Percentiles rank a stretch among this genome's conserved stretches.
These are phyloP conservation scores for Plenodomus tracheiphilus DNA, from an alignment of 2,329 filamentous ascomycete species.

Conservation along the genomic window DNA sequence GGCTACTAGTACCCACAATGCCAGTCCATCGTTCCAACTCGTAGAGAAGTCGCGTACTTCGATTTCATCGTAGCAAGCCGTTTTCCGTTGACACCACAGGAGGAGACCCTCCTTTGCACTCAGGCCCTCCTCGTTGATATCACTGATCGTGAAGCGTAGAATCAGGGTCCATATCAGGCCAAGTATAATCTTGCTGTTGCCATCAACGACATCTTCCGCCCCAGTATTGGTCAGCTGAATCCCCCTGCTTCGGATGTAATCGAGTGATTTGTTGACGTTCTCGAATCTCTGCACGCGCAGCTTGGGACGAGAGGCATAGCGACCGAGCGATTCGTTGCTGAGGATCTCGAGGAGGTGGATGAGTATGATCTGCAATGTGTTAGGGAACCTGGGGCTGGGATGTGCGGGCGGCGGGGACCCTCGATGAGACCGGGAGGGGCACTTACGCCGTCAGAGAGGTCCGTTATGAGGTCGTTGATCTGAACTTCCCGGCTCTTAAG, in stretches of 20 bases:
- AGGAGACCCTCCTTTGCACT: slow-evolving; percentile 95
- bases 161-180: slow-evolving; percentile 98
- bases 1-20: slow-evolving; percentile 64
- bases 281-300: slow-evolving; percentile 96
- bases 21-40: slow-evolving; percentile 97
- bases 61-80: slow-evolving; percentile 96
- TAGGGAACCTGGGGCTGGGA: slow-evolving; percentile 1
- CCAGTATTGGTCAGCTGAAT: slow-evolving; percentile 99
- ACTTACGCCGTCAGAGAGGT: slow-evolving; percentile 91
- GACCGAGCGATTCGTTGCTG: slow-evolving; percentile 89
- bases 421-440: slow-evolving; percentile 11
- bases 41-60: slow-evolving; percentile 92
- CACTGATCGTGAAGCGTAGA: slow-evolving; percentile 95
- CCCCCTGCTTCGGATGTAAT: slow-evolving; percentile 86
- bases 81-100: slow-evolving; percentile 97
- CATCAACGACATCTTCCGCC: slow-evolving; percentile 96
- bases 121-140: slow-evolving; percentile 97
- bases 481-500: slow-evolving; percentile 75
- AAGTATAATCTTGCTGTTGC: slow-evolving; percentile 95
- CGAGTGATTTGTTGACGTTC: slow-evolving; percentile 93
- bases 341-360: slow-evolving; percentile 98
- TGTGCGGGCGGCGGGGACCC: slow-evolving; percentile 3
- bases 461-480: slow-evolving; percentile 83
- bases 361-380: slow-evolving; percentile 71
- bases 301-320: slow-evolving; percentile 95